Evolutionary conservation across 1,284 basidiomycete genomes (phyloP), one percentile per base, ranked within the genome.

Genomic region (Ceraceosorus bombacis): DNA sequence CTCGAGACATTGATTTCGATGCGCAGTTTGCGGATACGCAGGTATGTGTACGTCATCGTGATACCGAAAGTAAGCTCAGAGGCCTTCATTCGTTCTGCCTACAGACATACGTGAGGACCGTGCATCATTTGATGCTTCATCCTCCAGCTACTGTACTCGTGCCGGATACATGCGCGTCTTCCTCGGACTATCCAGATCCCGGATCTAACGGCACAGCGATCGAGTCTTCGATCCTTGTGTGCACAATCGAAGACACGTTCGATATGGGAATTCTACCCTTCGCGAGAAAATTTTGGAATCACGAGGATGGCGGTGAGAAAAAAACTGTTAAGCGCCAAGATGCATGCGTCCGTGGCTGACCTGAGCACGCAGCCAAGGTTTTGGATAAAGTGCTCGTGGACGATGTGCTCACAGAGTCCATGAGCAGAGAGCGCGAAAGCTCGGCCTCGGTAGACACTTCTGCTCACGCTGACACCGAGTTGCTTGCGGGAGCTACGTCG

Each of bases 91-190:
- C 91, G 88, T 57, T 70, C 37, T 57, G 65, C n/a, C 74, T 76
- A 6, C 53, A 69, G 64, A 80, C 88, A 15, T 95, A 90, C 68
- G 85, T 89, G 60, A 90, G 89, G 74, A 90, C 88, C 0, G 79
- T 93, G 6, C 89, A 93, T 65, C 89, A 93, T 70, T 83, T 94
- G 80, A 84, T 86, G 63, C 76, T 90, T 7, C 85, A 91, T 69
- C 81, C 80, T 5, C 90, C 91, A 0, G 81, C 79, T 9, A 79
- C 86, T 12, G 81, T 94, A 41, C 80, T 95, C 5, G 83, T 92
- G 6, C 43, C 7, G 51, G 46, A 57, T 8, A 36, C 12, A 41
- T 50, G 51, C 5, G 43, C 50, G 0, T 49, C 13, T 1, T 10
- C 12, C 5, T 46, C 27, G 7, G 50, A n/a, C 5, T 48, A 27